A percentile compares a stretch with the other conserved stretches of the same genome.
Conservation (phyloP, 208 protist genomes). For the Trypanosoma mega region DNA sequence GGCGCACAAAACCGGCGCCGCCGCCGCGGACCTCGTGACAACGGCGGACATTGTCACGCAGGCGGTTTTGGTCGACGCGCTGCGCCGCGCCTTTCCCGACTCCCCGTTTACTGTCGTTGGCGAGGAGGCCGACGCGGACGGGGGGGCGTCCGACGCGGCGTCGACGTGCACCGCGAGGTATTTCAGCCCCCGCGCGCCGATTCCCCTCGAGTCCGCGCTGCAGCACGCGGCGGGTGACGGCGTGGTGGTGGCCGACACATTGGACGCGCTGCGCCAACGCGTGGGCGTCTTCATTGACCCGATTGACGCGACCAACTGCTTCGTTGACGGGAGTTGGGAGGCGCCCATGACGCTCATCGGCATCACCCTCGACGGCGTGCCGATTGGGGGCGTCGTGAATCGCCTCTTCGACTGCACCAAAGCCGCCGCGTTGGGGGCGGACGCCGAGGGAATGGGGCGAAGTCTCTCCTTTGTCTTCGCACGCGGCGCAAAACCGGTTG, state of each 20-base stretch:
- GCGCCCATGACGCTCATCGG: constrained; percentile 78
- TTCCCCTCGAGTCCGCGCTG: constrained; percentile 32
- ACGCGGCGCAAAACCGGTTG: constrained; percentile 28
- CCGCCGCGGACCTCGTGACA: constrained; percentile 53
- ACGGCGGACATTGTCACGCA: constrained; percentile 64
- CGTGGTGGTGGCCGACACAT: constrained; percentile 27
- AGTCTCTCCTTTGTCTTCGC: constrained; percentile 50
- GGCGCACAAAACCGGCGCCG: constrained; percentile 34
- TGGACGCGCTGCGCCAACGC: constrained; percentile 37
- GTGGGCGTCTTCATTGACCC: constrained; percentile 84
- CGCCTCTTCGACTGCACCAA: constrained; percentile 57
- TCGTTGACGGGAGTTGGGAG: constrained; percentile 55
- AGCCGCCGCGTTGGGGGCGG: not conserved
- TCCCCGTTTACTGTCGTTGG: constrained; percentile 60
- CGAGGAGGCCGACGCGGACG: constrained; percentile 37
- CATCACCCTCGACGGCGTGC: constrained; percentile 59
- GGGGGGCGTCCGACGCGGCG: constrained; percentile 23
- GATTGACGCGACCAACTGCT: constrained; percentile 84
- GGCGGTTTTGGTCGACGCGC: constrained; percentile 35
- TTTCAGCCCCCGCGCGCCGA: constrained; percentile 1
- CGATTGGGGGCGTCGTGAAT: constrained; percentile 66
- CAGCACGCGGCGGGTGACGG: not conserved
- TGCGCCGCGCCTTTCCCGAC: constrained; percentile 31
- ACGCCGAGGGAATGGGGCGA: not conserved
- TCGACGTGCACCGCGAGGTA: constrained; percentile 29